Conservation (phyloP, 805 yeast genomes). For the Zygoascus ofunaensis region DNA sequence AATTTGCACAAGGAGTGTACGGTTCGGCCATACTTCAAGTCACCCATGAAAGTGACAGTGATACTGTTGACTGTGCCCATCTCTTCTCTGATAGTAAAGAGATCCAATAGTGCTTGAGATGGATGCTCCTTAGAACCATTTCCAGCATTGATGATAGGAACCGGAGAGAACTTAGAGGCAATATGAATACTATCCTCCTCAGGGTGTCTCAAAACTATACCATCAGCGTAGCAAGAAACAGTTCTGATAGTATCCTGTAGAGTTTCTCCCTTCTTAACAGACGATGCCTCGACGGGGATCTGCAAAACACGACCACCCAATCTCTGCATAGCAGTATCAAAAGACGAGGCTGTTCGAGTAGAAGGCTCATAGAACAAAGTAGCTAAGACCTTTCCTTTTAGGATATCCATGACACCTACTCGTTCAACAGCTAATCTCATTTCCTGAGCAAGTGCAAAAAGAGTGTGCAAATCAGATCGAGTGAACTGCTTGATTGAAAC, state of each 20-base stretch:
- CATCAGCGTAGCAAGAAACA: slow-evolving; percentile 92
- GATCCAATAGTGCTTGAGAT: slow-evolving; percentile 93
- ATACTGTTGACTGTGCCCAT: slow-evolving; percentile 97
- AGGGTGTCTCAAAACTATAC: slow-evolving; percentile 95
- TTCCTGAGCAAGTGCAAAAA: slow-evolving; percentile 96
- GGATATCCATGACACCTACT: slow-evolving; percentile 83
- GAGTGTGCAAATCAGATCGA: slow-evolving; percentile 81
- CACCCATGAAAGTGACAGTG: slow-evolving; percentile 98
- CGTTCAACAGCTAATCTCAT: slow-evolving; percentile 95
- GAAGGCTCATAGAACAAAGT: slow-evolving; percentile 98
- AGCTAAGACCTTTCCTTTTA: slow-evolving; percentile 83
- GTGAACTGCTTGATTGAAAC: slow-evolving; percentile 80
- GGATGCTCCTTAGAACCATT: slow-evolving; percentile 98
- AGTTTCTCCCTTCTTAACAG: slow-evolving; percentile 96
- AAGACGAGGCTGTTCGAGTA: slow-evolving; percentile 92
- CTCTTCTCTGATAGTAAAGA: slow-evolving; percentile 98
- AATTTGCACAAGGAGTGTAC: slow-evolving; percentile 92
- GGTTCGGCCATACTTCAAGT: slow-evolving; percentile 95
- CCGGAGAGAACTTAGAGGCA: slow-evolving; percentile 94
- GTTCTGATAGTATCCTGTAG: slow-evolving; percentile 94
- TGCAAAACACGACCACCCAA: slow-evolving; percentile 95
- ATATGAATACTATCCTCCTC: slow-evolving; percentile 81
- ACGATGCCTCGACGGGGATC: slow-evolving; percentile 76
- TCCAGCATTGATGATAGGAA: slow-evolving; percentile 96
- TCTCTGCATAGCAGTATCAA: slow-evolving; percentile 99